A percentile compares a stretch with the other conserved stretches of the same genome.
Evolutionary conservation across 1,139 yeast species (phyloP).

Genomic region (Kluyveromyces sp.): DNA sequence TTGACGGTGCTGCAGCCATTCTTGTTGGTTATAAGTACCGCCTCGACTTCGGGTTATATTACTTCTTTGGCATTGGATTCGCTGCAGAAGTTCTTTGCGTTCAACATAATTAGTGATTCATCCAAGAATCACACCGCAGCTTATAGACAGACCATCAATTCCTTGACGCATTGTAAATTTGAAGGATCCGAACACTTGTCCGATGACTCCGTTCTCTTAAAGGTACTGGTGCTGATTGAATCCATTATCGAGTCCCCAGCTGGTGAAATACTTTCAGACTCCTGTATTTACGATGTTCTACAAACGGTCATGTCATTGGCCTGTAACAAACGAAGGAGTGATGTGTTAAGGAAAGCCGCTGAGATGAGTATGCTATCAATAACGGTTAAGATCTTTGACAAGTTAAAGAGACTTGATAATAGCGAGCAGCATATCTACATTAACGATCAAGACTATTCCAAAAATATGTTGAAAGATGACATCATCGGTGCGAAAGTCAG

Average conservation of each 20-base stretch:
- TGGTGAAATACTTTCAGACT: slow-evolving; percentile 64
- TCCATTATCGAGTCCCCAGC: slow-evolving; percentile 57
- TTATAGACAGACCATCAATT: slow-evolving; percentile 48
- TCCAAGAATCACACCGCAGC: slow-evolving; percentile 45
- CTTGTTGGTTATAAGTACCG: slow-evolving; percentile 74
- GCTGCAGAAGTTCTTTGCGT: slow-evolving; percentile 58
- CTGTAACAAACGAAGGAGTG: slow-evolving; percentile 87
- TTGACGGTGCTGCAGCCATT: slow-evolving; percentile 80
- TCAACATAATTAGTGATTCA: slow-evolving; percentile 43
- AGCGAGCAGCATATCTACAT: slow-evolving; percentile 29
- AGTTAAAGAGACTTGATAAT: slow-evolving; percentile 52
- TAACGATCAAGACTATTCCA: slow-evolving; percentile 33
- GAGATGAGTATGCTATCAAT: slow-evolving; percentile 75
- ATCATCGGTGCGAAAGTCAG: slow-evolving; percentile 28
- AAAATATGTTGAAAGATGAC: slow-evolving; percentile 31
- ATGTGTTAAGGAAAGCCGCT: slow-evolving; percentile 81
- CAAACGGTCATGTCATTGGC: slow-evolving; percentile 91
- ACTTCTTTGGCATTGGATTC: slow-evolving; percentile 79
- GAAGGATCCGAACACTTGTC: slow-evolving; percentile 92
- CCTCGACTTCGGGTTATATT: slow-evolving; percentile 77
- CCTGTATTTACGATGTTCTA: slow-evolving; percentile 78
- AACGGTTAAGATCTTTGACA: slow-evolving; percentile 60
- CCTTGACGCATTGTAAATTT: slow-evolving; percentile 89
- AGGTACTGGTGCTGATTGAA: slow-evolving; percentile 72
- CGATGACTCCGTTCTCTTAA: slow-evolving; percentile 85